Percentiles rank a stretch among this genome's conserved stretches.
These are phyloP conservation scores for Angophora floribunda DNA, from an alignment of 345 rosid species.

Conservation along the genomic window DNA sequence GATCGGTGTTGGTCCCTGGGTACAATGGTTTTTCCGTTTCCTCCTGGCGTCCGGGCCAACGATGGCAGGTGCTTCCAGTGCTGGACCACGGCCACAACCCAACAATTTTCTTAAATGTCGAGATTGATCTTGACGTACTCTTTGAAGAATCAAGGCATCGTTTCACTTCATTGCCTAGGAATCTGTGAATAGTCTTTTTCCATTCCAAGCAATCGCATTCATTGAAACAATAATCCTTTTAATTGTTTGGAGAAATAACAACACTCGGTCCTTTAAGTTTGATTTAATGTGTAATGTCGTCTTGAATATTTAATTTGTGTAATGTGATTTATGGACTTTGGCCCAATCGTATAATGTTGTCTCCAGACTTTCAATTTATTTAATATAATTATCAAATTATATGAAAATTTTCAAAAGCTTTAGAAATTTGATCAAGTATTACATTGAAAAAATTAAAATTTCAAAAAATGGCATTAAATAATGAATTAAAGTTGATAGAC, in stretches of 20 bases:
- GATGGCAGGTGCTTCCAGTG: neutral
- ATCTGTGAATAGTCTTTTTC: neutral
- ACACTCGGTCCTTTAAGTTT: neutral
- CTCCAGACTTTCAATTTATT: rapidly evolving
- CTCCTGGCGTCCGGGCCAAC: neutral
- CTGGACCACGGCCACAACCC: neutral
- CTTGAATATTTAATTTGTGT: rapidly evolving
- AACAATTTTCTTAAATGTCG: neutral
- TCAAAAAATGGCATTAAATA: no score
- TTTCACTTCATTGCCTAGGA: neutral
- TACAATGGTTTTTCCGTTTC: neutral
- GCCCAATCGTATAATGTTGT: neutral
- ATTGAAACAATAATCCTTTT: neutral
- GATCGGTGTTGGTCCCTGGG: neutral
- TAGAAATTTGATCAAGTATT: no score
- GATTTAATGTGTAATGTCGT: neutral
- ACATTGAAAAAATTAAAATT: no score
- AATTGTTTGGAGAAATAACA: neutral
- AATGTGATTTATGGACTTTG: neutral
- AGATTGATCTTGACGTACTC: neutral
- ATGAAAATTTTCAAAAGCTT: no score
- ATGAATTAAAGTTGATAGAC: no score
- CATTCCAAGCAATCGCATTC: neutral
- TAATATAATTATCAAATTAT: neutral
- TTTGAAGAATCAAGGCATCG: neutral